A percentile compares a stretch with the other conserved stretches of the same genome.
Conservation (phyloP, 768 basidiomycete genomes). For the Termitomyces sp. region DNA sequence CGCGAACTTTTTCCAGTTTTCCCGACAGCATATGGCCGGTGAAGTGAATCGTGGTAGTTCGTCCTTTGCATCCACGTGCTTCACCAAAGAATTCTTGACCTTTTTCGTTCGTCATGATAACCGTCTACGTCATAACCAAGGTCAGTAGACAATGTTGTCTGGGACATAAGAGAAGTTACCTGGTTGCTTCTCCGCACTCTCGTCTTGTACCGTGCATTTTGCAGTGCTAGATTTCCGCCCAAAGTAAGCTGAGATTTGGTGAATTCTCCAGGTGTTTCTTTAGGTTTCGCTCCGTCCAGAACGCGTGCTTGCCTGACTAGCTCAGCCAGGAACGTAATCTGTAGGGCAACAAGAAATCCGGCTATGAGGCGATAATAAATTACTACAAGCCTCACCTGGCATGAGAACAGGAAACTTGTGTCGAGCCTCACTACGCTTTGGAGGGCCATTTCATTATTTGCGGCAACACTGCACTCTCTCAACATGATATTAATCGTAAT, state of each 20-base stretch:
- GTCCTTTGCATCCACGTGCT: conserved; percentile 28
- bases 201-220: conserved; percentile 39
- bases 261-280: conserved; percentile 31
- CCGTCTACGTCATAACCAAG: conserved; percentile 1
- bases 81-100: conserved; percentile 29
- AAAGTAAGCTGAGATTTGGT: conserved; percentile 15
- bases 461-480: conserved; percentile 19
- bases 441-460: conserved; percentile 6
- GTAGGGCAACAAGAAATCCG: background rate
- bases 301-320: conserved; percentile 28
- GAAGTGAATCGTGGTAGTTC: conserved; percentile 30
- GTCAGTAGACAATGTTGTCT: background rate
- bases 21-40: conserved; percentile 15
- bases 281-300: conserved; percentile 29
- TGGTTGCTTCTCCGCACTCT: conserved; percentile 31
- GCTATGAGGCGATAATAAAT: background rate
- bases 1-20: conserved; percentile 27
- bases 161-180: conserved; percentile 19
- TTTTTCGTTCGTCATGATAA: conserved; percentile 29
- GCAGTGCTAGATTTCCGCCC: conserved; percentile 26
- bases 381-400: conserved; percentile 14
- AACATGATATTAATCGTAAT: background rate
- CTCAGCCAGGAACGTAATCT: conserved; percentile 25
- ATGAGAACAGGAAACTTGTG: conserved; percentile 17
- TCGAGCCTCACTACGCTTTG: conserved; percentile 13